Conservation (phyloP, 495 filamentous ascomycete genomes). For the Trichoderma reesei region DNA sequence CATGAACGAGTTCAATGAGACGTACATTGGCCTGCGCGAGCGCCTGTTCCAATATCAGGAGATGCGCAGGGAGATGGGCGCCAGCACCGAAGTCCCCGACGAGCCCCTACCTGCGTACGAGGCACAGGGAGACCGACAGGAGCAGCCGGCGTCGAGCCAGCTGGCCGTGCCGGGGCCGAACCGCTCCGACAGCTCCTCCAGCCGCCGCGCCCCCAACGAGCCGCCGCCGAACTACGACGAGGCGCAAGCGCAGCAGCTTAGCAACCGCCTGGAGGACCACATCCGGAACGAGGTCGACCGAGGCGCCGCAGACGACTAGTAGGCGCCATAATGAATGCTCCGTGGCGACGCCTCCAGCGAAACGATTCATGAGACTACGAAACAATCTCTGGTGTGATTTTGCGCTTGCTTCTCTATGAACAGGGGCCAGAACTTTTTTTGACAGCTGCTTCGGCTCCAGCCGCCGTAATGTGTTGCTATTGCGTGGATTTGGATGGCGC, state of each 20-base stretch:
- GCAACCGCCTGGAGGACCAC: constrained; percentile 36
- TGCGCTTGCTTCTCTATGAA: constrained; percentile 1
- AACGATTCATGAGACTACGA: constrained; percentile 3
- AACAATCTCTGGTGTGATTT: constrained; percentile 3
- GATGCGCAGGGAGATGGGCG: constrained; percentile 42
- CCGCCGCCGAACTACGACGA: constrained; percentile 93
- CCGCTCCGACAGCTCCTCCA: constrained; percentile 13
- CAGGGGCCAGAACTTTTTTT: not conserved
- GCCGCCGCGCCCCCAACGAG: constrained; percentile 50
- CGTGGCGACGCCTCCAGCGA: not conserved
- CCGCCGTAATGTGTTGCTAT: constrained; percentile 3
- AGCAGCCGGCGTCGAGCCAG: constrained; percentile 20
- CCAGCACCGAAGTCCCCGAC: constrained; percentile 47
- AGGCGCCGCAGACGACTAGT: not conserved
- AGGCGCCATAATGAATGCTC: not conserved
- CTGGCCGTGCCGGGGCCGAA: constrained; percentile 17
- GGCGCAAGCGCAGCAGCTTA: constrained; percentile 69
- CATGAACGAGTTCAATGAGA: constrained; percentile 78
- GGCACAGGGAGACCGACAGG: constrained; percentile 21
- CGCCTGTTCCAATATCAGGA: constrained; percentile 70
- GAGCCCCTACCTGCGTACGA: constrained; percentile 84
- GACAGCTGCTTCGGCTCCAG: not conserved
- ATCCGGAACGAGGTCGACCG: constrained; percentile 37
- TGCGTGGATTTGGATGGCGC: not conserved
- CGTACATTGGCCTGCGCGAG: constrained; percentile 79